Evolutionary conservation across 768 basidiomycete genomes (phyloP).

Genomic region (Naematelia aurantialba): DNA sequence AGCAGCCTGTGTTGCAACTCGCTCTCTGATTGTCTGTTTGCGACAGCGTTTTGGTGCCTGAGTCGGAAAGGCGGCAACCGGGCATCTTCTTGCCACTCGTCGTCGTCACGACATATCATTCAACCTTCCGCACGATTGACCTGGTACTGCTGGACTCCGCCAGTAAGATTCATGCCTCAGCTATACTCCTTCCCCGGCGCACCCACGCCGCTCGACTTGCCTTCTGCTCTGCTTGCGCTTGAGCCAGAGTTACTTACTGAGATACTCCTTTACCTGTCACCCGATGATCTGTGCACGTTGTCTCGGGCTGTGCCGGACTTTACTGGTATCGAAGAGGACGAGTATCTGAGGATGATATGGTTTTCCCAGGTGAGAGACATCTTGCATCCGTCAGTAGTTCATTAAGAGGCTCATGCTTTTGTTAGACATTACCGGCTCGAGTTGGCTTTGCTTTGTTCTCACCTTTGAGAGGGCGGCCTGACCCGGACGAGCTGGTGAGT

Average conservation of each 20-base stretch:
- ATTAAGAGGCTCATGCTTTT: not conserved
- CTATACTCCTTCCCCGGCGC: not conserved
- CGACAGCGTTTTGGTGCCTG: not conserved
- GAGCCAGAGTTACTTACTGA: conserved; percentile 5
- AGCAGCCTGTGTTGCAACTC: too few relatives aligned
- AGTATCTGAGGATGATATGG: conserved; percentile 10
- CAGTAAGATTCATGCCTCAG: not conserved
- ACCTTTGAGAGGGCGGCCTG: conserved; percentile 6
- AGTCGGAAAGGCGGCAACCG: not conserved
- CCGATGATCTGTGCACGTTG: conserved; percentile 11
- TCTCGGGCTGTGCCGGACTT: conserved; percentile 9
- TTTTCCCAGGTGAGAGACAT: conserved; percentile 3
- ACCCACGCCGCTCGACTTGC: not conserved
- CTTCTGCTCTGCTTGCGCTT: not conserved
- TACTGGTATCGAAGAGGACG: conserved; percentile 10
- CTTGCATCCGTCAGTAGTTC: not conserved
- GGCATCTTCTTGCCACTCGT: not conserved
- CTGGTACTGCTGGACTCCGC: not conserved
- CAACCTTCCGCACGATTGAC: not conserved
- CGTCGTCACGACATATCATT: not conserved
- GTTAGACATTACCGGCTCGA: conserved; percentile 8
- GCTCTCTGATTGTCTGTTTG: too few relatives aligned
- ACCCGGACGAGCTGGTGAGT: conserved; percentile 14
- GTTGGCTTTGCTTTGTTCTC: conserved; percentile 13
- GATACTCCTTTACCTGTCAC: conserved; percentile 14